Evolutionary conservation across 257 asterid species (phyloP), one percentile per base, ranked within the genome.

Genomic region (Plectranthus barbatus): DNA sequence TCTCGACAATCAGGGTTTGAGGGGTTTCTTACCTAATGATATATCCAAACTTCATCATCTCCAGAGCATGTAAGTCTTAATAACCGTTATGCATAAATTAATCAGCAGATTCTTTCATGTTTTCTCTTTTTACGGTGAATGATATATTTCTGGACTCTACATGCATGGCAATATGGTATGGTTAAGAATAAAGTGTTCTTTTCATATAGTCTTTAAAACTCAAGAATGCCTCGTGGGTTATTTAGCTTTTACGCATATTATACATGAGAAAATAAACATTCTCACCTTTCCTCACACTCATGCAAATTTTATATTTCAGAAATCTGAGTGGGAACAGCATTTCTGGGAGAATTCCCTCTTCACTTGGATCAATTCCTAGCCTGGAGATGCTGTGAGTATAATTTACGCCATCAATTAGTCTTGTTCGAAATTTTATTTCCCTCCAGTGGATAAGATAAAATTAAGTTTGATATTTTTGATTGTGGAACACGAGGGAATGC

Each of bases 1-100:
- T 74, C 90, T 93, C 54, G 97, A 86, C 84, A 87, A 87, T 80
- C 99, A 93, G 82, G 99, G 96, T 48, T 76, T 93, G 77, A 80
- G 79, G 53, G 99, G 99, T 47, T 74, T 80, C 84, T 74, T 93
- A 72, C 95, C 97, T 42, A 57, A 74, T 41, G 94, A 81, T 39
- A 76, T 90, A 64, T 87, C 96, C 54, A 76, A 71, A 46, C 84
- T 93, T 77, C 86, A 41, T 57, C 91, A 93, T 79, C 97, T 93
- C 54, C 99, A 87, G 70, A 90, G 82, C 97, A 82, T 93, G 99
- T 90, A 83, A 86, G 95, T 84, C 69, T 31, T 59, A 19, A 49
- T 58, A 49, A 14, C 26, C n/a, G n/a, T 29, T 21, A 39, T 21
- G 70, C 68, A 42, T 51, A 50, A 40, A 14, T 10, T 8, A 33